phyloP scores from a whole-genome alignment of 2,329 filamentous ascomycete species.

The Bipolaris gigantea region DNA sequence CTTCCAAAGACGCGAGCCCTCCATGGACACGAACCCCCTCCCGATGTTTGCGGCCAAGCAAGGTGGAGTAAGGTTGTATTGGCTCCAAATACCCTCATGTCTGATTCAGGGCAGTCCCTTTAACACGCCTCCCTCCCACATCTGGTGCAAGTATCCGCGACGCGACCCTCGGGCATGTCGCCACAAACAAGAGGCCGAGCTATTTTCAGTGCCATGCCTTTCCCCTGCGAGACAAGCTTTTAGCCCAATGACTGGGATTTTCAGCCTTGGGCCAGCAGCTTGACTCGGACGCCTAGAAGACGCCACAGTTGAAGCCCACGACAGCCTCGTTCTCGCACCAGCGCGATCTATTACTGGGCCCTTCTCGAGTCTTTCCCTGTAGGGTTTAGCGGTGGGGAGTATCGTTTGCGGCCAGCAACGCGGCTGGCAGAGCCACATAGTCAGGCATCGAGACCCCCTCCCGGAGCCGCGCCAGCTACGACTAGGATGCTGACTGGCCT shows the following conservation, averaged over 20 bases:
- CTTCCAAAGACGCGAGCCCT: neutral
- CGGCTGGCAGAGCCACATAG: neutral
- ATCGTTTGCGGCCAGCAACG: neutral
- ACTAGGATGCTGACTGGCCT: neutral
- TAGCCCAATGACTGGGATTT: neutral
- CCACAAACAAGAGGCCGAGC: conserved; percentile 4
- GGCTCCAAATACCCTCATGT: conserved; percentile 5
- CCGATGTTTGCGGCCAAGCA: neutral
- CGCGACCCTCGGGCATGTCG: conserved; percentile 7
- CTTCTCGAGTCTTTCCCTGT: neutral
- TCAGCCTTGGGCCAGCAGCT: conserved; percentile 2
- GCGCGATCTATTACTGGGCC: neutral
- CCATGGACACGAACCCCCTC: no score
- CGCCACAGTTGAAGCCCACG: conserved; percentile 2
- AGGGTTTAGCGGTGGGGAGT: neutral
- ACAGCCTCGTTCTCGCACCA: neutral
- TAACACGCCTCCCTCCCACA: conserved; percentile 14
- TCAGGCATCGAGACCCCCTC: neutral
- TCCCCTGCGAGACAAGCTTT: conserved; percentile 10
- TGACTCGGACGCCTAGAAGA: conserved; percentile 8
- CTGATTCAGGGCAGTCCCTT: conserved; percentile 11
- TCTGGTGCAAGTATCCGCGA: conserved; percentile 1
- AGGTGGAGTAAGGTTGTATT: conserved; percentile 13
- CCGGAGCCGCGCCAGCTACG: conserved; percentile 1
- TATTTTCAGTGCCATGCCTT: conserved; percentile 10